phyloP scores from a whole-genome alignment of 1,139 yeast species.

The Saccharomyces hybrid region DNA sequence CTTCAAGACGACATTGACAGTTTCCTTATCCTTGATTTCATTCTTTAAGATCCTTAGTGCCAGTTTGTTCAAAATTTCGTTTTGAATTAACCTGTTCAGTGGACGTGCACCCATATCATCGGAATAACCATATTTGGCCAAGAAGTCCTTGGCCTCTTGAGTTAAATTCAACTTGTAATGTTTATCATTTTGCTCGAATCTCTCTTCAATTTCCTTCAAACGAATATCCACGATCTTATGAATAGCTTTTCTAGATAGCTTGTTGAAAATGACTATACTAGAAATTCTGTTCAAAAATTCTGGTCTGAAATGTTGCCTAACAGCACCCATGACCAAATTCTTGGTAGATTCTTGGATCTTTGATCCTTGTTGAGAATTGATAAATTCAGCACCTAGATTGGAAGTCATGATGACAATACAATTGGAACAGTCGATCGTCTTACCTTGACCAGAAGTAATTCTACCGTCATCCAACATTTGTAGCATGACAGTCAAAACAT shows the following conservation, averaged over 20 bases:
- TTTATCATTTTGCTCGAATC: constrained; percentile 81
- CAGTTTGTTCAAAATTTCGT: constrained; percentile 74
- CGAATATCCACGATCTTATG: constrained; percentile 85
- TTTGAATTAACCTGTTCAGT: constrained; percentile 85
- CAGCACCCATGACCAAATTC: constrained; percentile 75
- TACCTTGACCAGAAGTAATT: constrained; percentile 89
- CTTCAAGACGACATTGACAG: constrained; percentile 52
- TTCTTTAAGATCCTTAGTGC: constrained; percentile 86
- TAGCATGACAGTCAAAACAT: constrained; percentile 81
- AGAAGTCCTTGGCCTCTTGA: constrained; percentile 69
- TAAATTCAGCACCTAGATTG: constrained; percentile 89
- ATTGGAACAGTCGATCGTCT: constrained; percentile 86
- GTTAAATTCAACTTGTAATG: constrained; percentile 61
- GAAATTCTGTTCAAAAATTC: constrained; percentile 95
- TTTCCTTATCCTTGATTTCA: constrained; percentile 81
- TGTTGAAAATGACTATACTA: constrained; percentile 85
- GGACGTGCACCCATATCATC: constrained; percentile 97
- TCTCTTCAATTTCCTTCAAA: constrained; percentile 69
- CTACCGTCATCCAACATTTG: constrained; percentile 96
- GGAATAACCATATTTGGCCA: constrained; percentile 81
- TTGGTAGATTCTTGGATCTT: constrained; percentile 60
- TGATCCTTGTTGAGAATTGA: constrained; percentile 59
- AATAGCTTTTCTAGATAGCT: constrained; percentile 84
- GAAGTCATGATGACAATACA: constrained; percentile 94
- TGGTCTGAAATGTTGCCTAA: constrained; percentile 90